Conservation (phyloP, 208 protist genomes). For the Crithidia brevicula region DNA sequence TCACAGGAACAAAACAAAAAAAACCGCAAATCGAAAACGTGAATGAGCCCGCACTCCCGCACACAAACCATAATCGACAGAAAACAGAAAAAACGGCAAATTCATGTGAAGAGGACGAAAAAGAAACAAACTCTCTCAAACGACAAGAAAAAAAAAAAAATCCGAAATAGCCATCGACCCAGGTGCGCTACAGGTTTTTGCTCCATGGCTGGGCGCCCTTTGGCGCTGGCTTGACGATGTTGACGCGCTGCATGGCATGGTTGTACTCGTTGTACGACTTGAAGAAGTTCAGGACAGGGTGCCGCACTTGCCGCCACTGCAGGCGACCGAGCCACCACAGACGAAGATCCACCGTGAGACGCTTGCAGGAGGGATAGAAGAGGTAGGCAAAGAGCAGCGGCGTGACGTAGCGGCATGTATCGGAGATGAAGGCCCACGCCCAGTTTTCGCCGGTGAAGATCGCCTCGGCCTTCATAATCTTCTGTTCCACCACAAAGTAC, state of each 20-base stretch:
- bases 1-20: no score
- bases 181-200: constrained; percentile 71
- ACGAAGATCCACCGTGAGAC: constrained; percentile 66
- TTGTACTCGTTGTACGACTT: constrained; percentile 89
- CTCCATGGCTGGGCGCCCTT: constrained; percentile 81
- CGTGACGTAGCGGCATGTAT: constrained; percentile 81
- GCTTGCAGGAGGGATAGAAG: constrained; percentile 77
- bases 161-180: no score
- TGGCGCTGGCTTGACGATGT: constrained; percentile 74
- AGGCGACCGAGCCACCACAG: constrained; percentile 75
- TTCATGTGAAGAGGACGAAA: not conserved
- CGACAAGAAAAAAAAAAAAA: no score
- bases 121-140: no score
- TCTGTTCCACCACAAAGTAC: constrained; percentile 88
- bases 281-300: constrained; percentile 89
- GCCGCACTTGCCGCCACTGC: constrained; percentile 75
- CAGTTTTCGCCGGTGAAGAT: constrained; percentile 90
- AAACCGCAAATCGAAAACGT: no score
- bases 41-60: no score
- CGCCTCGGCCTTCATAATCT: constrained; percentile 84
- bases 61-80: no score
- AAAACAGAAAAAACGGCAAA: no score
- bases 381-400: constrained; percentile 69
- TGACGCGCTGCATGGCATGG: constrained; percentile 72
- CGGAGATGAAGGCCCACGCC: constrained; percentile 89